Base-by-base conservation (phyloP, 176 grass and related monocot genomes). In the Oryza australiensis region DNA sequence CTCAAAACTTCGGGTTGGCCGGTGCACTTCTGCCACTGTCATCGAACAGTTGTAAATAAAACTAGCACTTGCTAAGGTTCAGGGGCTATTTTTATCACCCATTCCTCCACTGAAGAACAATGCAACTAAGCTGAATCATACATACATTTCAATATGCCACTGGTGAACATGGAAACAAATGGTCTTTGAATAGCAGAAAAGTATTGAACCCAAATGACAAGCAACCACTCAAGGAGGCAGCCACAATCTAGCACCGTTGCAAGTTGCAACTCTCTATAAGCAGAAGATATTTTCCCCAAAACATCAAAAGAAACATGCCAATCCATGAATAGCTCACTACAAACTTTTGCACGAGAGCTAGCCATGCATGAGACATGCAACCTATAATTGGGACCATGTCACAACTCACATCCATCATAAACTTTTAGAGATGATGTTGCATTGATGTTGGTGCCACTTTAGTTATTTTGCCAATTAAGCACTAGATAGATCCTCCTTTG, bases 381-480 rank as follows among this genome's bases (percentile, higher is more conserved):
- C 74, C 34, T n/a, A 65, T 71, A 22, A 23, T 65, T 34, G 76
- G 70, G 76, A 75, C 71, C 82, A 76, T 75, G 65, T 23, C 42
- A 81, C 65, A 85, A 70, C 66, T 71, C 55, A 24, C 55, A 60
- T 24, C 55, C 22, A 81, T 12, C 29, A 66, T 24, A n/a, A 9
- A 13, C 74, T 85, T 53, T 66, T 13, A 16, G 7, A 26, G 69
- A 51, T 66, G 83, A 33, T 55, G 42, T 20, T 18, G 16, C 80
- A 63, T 62, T 80, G 63, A 13, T 73, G 40, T 84, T 62, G 62
- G 48, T 84, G 64, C 23, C 45, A 55, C 87, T 78, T 82, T 82
- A 42, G 43, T 41, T 10, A 40, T 40, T 9, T 42, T 72, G 13
- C 59, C 16, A 69, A 60, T 24, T 23, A 60, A 69, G 34, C 51